Evolutionary conservation across 805 yeast genomes (phyloP).

Genomic region (Kockiozyma suomiensis): DNA sequence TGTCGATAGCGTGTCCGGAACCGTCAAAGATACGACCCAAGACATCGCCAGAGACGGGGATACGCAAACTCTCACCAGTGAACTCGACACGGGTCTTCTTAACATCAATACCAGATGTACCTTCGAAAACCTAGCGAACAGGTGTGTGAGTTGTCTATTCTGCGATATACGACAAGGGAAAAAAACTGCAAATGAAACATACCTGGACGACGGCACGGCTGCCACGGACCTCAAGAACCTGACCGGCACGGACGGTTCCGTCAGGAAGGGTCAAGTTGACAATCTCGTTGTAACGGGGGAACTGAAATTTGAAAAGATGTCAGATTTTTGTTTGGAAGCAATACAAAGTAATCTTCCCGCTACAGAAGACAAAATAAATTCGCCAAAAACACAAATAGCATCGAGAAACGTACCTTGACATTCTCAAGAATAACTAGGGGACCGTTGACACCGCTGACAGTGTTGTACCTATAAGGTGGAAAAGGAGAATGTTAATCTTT

Average conservation of each 20-base stretch:
- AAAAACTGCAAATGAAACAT: background rate
- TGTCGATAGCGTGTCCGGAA: conserved; percentile 97
- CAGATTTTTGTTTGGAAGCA: too few species aligned
- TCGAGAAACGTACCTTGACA: conserved; percentile 52
- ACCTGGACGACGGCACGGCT: conserved; percentile 92
- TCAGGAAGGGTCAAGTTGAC: conserved; percentile 96
- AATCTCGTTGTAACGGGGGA: conserved; percentile 92
- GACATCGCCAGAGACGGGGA: conserved; percentile 95
- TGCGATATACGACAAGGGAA: background rate
- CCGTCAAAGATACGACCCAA: conserved; percentile 98
- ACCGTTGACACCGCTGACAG: conserved; percentile 98
- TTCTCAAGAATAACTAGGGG: conserved; percentile 91
- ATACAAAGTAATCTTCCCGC: too few species aligned
- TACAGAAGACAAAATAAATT: too few species aligned
- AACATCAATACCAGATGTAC: conserved; percentile 98
- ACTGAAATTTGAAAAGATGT: conserved; percentile 38
- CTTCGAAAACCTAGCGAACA: conserved; percentile 73
- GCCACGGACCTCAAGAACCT: conserved; percentile 97
- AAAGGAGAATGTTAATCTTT: background rate
- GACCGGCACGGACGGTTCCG: conserved; percentile 93
- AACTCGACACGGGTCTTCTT: conserved; percentile 96
- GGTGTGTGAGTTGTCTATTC: background rate
- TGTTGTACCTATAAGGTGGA: conserved; percentile 70
- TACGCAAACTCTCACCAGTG: conserved; percentile 90
- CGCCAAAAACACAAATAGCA: too few species aligned